phyloP scores from a whole-genome alignment of 345 rosid species.

The Ricinus communis region DNA sequence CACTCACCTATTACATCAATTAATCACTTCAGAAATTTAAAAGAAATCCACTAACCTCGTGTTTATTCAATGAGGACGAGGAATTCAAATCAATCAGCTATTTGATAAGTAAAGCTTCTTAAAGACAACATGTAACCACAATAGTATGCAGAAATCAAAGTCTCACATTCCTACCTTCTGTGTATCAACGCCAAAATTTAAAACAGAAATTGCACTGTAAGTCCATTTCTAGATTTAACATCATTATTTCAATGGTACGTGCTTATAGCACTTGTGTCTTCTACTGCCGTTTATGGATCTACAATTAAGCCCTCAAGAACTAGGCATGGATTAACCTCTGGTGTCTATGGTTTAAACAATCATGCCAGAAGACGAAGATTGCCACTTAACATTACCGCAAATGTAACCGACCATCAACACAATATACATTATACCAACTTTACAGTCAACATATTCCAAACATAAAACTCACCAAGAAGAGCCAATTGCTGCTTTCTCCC shows the following conservation, averaged over 20 bases:
- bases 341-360: not conserved
- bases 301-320: not conserved
- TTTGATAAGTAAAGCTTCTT: not conserved
- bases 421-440: constrained; percentile 1
- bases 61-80: not conserved
- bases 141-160: not conserved
- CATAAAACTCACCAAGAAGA: constrained; percentile 59
- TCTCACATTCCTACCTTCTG: no score
- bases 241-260: not conserved
- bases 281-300: not conserved
- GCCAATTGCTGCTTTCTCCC: constrained; percentile 97
- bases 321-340: not conserved
- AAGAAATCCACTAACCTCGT: not conserved
- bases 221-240: not conserved
- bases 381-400: not conserved
- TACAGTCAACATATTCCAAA: not conserved
- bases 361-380: not conserved
- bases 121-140: not conserved
- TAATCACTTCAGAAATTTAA: constrained; percentile 2
- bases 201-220: not conserved
- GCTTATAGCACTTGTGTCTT: not conserved
- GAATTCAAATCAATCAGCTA: not conserved
- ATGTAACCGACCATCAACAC: not conserved
- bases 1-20: constrained; percentile 74
- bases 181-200: not conserved